Percentiles rank a stretch among this genome's conserved stretches.
Conservation (phyloP, 1,284 basidiomycete genomes). For the Microstroma glucosiphilum region DNA sequence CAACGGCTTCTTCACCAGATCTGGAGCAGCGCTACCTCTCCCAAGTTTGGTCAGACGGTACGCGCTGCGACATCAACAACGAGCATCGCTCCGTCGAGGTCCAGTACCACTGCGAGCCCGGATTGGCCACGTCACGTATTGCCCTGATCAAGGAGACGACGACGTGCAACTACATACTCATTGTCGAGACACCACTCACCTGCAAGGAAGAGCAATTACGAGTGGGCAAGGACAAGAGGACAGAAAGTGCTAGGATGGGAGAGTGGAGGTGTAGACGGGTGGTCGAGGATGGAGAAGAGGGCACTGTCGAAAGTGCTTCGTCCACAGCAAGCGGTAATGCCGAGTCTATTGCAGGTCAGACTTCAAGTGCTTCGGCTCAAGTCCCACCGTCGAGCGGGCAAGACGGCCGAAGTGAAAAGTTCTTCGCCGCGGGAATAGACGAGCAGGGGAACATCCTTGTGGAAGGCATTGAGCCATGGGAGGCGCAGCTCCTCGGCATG, state of each 20-base stretch:
- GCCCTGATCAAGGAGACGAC: slow-evolving; percentile 43
- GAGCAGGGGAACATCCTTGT: slow-evolving; percentile 3
- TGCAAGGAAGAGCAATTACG: slow-evolving; percentile 26
- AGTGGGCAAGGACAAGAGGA: slow-evolving; percentile 23
- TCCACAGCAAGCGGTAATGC: not conserved
- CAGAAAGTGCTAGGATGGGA: not conserved
- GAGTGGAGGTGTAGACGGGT: slow-evolving; percentile 5
- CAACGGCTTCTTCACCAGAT: slow-evolving; percentile 18
- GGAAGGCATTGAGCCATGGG: not conserved
- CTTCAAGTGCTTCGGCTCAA: too few species aligned
- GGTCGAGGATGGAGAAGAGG: not conserved
- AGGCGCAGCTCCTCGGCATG: not conserved
- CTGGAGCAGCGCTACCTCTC: slow-evolving; percentile 26
- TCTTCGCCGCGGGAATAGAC: not conserved
- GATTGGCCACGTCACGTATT: slow-evolving; percentile 35
- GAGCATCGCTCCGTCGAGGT: slow-evolving; percentile 37
- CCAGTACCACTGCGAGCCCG: slow-evolving; percentile 23
- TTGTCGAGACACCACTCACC: slow-evolving; percentile 28
- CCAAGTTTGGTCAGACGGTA: slow-evolving; percentile 40
- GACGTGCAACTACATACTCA: slow-evolving; percentile 40
- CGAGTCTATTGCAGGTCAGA: too few species aligned
- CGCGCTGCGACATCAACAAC: slow-evolving; percentile 36
- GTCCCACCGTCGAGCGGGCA: not conserved
- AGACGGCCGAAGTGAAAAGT: not conserved
- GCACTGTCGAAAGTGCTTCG: not conserved